These are phyloP conservation scores for Mollisiaceae sp. DNA, from an alignment of 2,329 filamentous ascomycete species.

Conservation along the genomic window DNA sequence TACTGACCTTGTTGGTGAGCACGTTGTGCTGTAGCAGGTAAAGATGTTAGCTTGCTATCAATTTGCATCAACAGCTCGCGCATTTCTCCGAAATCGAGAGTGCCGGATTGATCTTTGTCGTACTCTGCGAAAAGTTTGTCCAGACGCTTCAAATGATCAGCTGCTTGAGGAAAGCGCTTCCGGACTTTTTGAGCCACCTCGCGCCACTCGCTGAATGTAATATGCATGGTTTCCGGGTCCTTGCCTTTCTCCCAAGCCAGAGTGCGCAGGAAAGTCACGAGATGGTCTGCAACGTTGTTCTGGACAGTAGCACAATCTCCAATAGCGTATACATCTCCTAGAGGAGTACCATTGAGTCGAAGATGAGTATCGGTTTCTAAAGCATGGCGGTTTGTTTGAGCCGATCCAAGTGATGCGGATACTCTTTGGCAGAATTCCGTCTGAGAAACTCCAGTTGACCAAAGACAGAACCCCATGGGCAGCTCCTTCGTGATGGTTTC, in stretches of 20 bases:
- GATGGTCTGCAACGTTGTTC: slow-evolving; percentile 93
- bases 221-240: slow-evolving; percentile 84
- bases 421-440: slow-evolving; percentile 79
- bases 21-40: slow-evolving; percentile 94
- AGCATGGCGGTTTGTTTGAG: slow-evolving; percentile 87
- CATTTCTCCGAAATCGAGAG: slow-evolving; percentile 92
- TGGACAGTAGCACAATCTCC: slow-evolving; percentile 97
- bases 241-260: slow-evolving; percentile 91
- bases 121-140: slow-evolving; percentile 92
- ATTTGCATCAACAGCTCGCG: slow-evolving; percentile 88
- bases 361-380: slow-evolving; percentile 95
- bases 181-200: slow-evolving; percentile 82
- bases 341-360: slow-evolving; percentile 82
- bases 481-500: slow-evolving; percentile 86
- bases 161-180: slow-evolving; percentile 88
- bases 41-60: slow-evolving; percentile 89
- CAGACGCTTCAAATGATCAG: slow-evolving; percentile 83
- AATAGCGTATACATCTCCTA: slow-evolving; percentile 95
- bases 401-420: slow-evolving; percentile 74
- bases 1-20: slow-evolving; percentile 96
- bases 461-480: slow-evolving; percentile 93
- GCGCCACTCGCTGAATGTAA: slow-evolving; percentile 89
- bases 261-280: slow-evolving; percentile 86
- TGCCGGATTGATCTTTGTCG: slow-evolving; percentile 91
- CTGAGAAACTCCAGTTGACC: slow-evolving; percentile 95